Base-by-base conservation (phyloP, 225 moss, liverwort and hornwort species). In the Asterella californica region DNA sequence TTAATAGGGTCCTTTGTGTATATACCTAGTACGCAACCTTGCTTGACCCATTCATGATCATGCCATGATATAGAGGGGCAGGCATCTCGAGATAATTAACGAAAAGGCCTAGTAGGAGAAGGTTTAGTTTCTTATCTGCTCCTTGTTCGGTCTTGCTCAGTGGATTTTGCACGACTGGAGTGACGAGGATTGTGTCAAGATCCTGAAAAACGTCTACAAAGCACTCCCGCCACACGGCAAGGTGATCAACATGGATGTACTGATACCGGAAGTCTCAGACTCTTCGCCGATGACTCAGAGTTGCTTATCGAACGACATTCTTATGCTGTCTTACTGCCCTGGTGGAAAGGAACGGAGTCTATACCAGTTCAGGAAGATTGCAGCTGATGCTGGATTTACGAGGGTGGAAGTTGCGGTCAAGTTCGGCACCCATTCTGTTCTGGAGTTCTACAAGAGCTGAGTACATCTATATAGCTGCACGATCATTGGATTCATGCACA, bases 101-200 rank as follows among this genome's bases (percentile, higher is more conserved):
- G n/a, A n/a, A n/a, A n/a, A n/a, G n/a, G n/a, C n/a, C n/a, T n/a
- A n/a, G n/a, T n/a, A n/a, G n/a, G n/a, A n/a, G n/a, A n/a, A n/a
- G n/a, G n/a, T n/a, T n/a, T n/a, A n/a, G n/a, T n/a, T n/a, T n/a
- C n/a, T n/a, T n/a, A n/a, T n/a, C n/a, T n/a, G n/a, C n/a, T n/a
- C n/a, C n/a, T n/a, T n/a, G n/a, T n/a, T n/a, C n/a, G n/a, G n/a
- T n/a, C n/a, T 15, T 57, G 57, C 5, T 19, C 82, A 82, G 82
- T 42, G 76, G 34, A 70, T 77, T 37, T 52, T 82, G 10, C 82
- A 82, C 49, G 67, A 70, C n/a, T 82, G 82, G 82, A 77, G 76
- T 50, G 82, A 82, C 67, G 53, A 82, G 32, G 17, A 57, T 19
- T 82, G 82, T 33, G 52, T 67, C 21, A 45, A 68, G 33, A 82